Evolutionary conservation across 140 eudicot genomes (phyloP), one percentile per base, ranked within the genome.

Genomic region (Ambrosia hybrid): DNA sequence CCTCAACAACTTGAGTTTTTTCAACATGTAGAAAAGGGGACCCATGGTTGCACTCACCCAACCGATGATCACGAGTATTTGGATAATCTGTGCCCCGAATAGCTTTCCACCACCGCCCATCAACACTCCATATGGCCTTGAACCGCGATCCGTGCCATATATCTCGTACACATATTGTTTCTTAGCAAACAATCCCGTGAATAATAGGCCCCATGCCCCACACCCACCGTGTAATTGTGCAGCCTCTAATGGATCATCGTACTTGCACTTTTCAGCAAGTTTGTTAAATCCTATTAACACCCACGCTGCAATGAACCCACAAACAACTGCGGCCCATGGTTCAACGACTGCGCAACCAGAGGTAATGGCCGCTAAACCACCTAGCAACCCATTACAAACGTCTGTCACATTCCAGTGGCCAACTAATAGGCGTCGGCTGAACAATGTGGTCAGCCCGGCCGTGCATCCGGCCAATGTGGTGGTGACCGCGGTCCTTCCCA

Each of bases 201-300:
- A 88, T 1, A 88, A 17, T 12, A 88, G 13, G 1, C 96, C 96
- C 96, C 96, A 88, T 10, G 89, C 80, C 1, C 96, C 92, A 34
- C 96, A 88, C 8, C 96, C 96, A 0, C 96, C 92, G 45, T 88
- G 96, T n/a, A 88, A 39, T 16, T 88, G 96, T 1, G 96, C 96
- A 14, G 92, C 96, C 73, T 88, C 96, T 9, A 88, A 57, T 1
- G 96, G 96, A 61, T 88, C 96, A 37, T 88, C 96, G 51, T 83
- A 88, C 64, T 83, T 77, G 1, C 71, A 21, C 65, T 77, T 86
- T 58, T 73, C 89, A 0, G 96, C 96, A 2, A 83, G 78, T 65
- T 71, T 83, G 87, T 88, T 88, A 34, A 67, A 60, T 36, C 96
- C 96, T 17, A 88, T 86, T 12, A 88, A 43, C 33, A 88, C 92